phyloP scores from a whole-genome alignment of 257 asterid species.

The Solanum chiquidenum region DNA sequence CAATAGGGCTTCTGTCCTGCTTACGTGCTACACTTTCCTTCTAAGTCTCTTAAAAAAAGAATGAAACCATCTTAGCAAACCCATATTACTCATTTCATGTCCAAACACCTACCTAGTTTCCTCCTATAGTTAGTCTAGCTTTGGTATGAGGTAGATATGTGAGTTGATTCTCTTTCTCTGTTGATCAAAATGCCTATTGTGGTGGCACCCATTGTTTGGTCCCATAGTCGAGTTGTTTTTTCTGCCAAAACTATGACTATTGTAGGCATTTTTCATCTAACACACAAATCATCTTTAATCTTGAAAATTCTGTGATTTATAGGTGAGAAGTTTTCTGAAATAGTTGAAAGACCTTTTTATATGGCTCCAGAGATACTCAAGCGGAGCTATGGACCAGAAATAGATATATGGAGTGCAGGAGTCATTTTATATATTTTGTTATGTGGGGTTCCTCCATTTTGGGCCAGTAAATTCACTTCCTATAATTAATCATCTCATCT shows the following conservation, averaged over 20 bases:
- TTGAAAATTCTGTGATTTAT: background rate
- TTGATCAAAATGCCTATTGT: background rate
- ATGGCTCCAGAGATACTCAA: conserved; percentile 95
- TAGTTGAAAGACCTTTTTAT: conserved; percentile 90
- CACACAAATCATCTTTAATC: background rate
- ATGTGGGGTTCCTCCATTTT: conserved; percentile 96
- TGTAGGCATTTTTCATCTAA: background rate
- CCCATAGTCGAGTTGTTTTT: background rate
- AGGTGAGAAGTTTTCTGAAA: conserved; percentile 91
- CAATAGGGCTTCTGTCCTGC: background rate
- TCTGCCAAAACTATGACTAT: background rate
- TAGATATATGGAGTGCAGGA: conserved; percentile 96
- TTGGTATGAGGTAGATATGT: background rate
- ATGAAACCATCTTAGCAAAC: background rate
- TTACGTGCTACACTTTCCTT: background rate
- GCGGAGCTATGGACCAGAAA: conserved; percentile 85
- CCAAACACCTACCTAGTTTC: background rate
- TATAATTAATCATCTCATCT: background rate
- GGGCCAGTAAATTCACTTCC: conserved; percentile 64
- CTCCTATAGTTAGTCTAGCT: background rate
- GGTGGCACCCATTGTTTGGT: background rate
- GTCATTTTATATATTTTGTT: conserved; percentile 78
- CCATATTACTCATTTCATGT: background rate
- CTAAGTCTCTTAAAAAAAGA: background rate
- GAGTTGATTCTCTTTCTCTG: background rate